Conservation (phyloP, 495 filamentous ascomycete genomes). For the Umbilicaria muhlenbergii region DNA sequence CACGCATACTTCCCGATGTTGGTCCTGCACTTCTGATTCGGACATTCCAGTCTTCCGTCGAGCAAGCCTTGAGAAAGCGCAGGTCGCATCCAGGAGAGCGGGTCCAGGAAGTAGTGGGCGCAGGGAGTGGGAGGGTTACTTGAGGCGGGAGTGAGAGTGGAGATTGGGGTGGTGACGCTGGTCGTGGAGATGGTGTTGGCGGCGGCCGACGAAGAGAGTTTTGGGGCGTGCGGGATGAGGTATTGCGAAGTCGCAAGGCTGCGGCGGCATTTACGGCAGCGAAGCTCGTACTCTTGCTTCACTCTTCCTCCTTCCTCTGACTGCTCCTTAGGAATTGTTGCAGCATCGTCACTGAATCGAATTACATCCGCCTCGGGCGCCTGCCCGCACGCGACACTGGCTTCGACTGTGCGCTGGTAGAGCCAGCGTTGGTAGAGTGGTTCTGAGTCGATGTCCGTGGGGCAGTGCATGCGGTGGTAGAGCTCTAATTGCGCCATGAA, state of each 20-base stretch:
- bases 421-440: conserved; percentile 80
- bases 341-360: conserved; percentile 70
- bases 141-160: not conserved
- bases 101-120: conserved; percentile 77
- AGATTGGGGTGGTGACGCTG: not conserved
- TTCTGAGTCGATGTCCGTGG: conserved; percentile 48
- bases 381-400: conserved; percentile 51
- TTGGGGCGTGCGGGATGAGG: conserved; percentile 35
- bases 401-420: conserved; percentile 61
- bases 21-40: conserved; percentile 53
- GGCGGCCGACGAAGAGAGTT: not conserved
- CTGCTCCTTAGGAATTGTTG: conserved; percentile 4
- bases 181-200: not conserved
- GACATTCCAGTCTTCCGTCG: conserved; percentile 71
- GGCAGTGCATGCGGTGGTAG: conserved; percentile 74
- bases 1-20: conserved; percentile 88
- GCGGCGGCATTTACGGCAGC: conserved; percentile 22
- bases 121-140: conserved; percentile 27
- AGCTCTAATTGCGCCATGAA: conserved; percentile 79
- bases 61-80: conserved; percentile 62
- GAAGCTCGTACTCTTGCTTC: conserved; percentile 14
- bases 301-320: not conserved
- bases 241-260: conserved; percentile 48
- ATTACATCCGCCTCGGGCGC: conserved; percentile 59
- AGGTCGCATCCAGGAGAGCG: conserved; percentile 83